phyloP scores from a whole-genome alignment of 2,329 filamentous ascomycete genomes.

The Alternaria arbusti region DNA sequence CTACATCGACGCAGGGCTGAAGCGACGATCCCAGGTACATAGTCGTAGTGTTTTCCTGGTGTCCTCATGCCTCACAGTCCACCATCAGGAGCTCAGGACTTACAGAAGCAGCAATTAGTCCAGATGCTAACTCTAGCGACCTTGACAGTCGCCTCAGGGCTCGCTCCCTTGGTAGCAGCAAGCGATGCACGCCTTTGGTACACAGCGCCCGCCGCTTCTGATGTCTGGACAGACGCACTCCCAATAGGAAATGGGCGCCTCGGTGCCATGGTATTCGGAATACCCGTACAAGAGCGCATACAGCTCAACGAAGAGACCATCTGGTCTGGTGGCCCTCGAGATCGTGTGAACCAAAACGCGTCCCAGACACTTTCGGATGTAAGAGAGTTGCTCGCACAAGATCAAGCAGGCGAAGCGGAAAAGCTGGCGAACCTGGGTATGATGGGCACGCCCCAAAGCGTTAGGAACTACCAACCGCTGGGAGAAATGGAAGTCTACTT shows the following conservation, averaged over 20 bases:
- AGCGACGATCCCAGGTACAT: neutral
- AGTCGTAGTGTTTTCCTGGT: neutral
- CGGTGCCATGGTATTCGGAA: slow-evolving; percentile 56
- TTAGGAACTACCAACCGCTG: slow-evolving; percentile 4
- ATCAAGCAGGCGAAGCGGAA: neutral
- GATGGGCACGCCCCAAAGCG: slow-evolving; percentile 7
- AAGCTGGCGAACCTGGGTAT: slow-evolving; percentile 10
- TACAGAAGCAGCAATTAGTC: neutral
- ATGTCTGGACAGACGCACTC: slow-evolving; percentile 50
- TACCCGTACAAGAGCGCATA: slow-evolving; percentile 52
- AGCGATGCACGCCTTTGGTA: slow-evolving; percentile 9
- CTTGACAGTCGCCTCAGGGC: neutral
- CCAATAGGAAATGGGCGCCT: slow-evolving; percentile 59
- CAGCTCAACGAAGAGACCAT: slow-evolving; percentile 58
- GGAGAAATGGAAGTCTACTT: slow-evolving; percentile 9
- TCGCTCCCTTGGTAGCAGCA: neutral
- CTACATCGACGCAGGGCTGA: neutral
- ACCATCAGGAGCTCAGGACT: neutral
- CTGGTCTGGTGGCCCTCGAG: slow-evolving; percentile 43
- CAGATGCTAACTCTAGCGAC: neutral
- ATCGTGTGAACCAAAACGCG: slow-evolving; percentile 40
- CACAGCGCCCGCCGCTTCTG: neutral
- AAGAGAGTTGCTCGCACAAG: slow-evolving; percentile 1
- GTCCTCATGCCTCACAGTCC: neutral
- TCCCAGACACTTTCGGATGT: slow-evolving; percentile 4